These are phyloP conservation scores for Cordyceps militaris DNA, from an alignment of 2,329 filamentous ascomycete species.

Conservation along the genomic window DNA sequence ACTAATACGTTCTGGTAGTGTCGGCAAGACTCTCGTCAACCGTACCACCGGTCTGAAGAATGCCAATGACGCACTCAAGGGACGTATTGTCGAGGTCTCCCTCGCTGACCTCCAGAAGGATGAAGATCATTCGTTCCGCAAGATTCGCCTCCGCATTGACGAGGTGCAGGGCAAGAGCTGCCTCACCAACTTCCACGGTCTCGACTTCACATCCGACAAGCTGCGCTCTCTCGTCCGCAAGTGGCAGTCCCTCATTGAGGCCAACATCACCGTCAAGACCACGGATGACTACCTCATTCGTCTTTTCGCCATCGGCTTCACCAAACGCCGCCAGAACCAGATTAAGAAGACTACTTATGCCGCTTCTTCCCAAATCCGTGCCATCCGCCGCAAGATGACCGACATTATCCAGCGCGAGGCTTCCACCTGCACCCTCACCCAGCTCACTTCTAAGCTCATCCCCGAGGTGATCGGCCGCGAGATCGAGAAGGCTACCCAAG, in stretches of 20 bases:
- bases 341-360: conserved; percentile 99
- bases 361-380: conserved; percentile 90
- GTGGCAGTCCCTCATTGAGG: conserved; percentile 99
- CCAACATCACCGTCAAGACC: conserved; percentile 99
- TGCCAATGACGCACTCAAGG: conserved; percentile 98
- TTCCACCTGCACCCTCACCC: conserved; percentile 84
- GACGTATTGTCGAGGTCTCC: conserved; percentile 97
- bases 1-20: conserved; percentile 51
- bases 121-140: conserved; percentile 99
- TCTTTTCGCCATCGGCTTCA: conserved; percentile 98
- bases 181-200: conserved; percentile 99
- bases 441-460: conserved; percentile 98
- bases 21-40: conserved; percentile 99
- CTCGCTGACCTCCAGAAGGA: conserved; percentile 99
- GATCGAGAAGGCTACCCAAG: conserved; percentile 99
- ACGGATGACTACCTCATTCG: conserved; percentile 99
- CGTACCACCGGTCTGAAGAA: conserved; percentile 99
- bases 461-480: conserved; percentile 98
- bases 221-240: conserved; percentile 98
- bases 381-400: conserved; percentile 99
- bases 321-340: conserved; percentile 98
- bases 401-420: conserved; percentile 99
- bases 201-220: conserved; percentile 99
- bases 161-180: conserved; percentile 99
- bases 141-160: conserved; percentile 97